phyloP scores from a whole-genome alignment of 176 grass and related monocot genomes.

The Raddia distichophylla region DNA sequence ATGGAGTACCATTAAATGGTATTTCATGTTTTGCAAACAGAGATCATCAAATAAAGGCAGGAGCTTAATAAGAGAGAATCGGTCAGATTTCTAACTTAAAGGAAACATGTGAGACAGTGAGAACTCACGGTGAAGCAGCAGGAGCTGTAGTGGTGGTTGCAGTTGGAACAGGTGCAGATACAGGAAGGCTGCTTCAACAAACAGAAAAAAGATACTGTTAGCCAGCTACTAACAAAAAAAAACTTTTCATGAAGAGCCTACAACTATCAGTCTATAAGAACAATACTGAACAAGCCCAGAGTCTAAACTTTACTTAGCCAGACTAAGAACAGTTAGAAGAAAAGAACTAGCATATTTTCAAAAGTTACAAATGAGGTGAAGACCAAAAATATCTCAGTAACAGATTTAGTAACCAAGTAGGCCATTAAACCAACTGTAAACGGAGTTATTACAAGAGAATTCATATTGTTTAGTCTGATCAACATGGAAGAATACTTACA shows the following conservation, averaged over 20 bases:
- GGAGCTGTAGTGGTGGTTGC: conserved; percentile 24
- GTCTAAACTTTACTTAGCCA: neutral
- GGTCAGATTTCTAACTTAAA: neutral
- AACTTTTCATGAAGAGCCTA: neutral
- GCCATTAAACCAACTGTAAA: neutral
- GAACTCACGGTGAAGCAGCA: conserved; percentile 41
- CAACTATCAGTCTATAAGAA: neutral
- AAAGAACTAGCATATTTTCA: neutral
- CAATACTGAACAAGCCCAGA: neutral
- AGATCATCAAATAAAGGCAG: conserved; percentile 6
- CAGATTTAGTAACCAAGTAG: neutral
- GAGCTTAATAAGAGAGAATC: neutral
- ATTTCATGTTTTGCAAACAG: neutral
- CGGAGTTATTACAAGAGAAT: neutral
- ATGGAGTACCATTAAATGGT: conserved; percentile 1
- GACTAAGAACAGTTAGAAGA: conserved; percentile 6
- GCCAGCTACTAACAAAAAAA: neutral
- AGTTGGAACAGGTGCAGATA: conserved; percentile 38
- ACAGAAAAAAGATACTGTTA: neutral
- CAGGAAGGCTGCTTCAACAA: conserved; percentile 32
- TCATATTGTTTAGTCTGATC: neutral
- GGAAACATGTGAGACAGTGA: neutral
- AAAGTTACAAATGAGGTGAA: conserved; percentile 14
- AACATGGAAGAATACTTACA: conserved; percentile 28
- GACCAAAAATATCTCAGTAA: neutral